Evolutionary conservation across 345 rosid genomes (phyloP).

Genomic region (Zanthoxylum bungeanum): DNA sequence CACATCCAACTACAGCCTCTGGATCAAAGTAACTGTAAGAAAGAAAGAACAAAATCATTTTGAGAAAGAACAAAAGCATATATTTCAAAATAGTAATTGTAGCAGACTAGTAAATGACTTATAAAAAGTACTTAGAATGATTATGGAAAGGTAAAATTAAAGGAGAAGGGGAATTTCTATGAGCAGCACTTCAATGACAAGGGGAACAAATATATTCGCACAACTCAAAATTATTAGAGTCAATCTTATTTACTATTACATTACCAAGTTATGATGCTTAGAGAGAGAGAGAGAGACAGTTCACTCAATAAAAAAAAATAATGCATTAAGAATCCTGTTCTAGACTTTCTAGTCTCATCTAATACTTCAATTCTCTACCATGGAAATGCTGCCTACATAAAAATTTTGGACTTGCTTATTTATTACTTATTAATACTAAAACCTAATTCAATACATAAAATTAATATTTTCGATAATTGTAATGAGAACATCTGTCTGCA

Average conservation of each 20-base stretch:
- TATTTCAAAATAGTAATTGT: not conserved
- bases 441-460: not conserved
- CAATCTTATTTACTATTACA: not conserved
- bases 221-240: not conserved
- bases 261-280: not conserved
- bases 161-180: not conserved
- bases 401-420: not conserved
- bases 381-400: not conserved
- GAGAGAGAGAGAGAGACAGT: not conserved
- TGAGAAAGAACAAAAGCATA: not conserved
- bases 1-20: conserved; percentile 92
- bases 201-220: not conserved
- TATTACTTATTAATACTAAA: not conserved
- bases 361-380: not conserved
- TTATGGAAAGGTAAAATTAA: not conserved
- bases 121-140: not conserved
- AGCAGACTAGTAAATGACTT: not conserved
- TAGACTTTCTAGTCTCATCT: not conserved
- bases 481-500: conserved; percentile 11
- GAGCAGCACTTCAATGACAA: not conserved
- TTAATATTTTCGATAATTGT: not conserved
- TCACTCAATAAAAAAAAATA: not conserved
- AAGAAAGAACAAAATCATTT: conserved; percentile 14
- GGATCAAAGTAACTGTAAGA: conserved; percentile 74
- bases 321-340: not conserved